Percentiles rank a stretch among this genome's conserved stretches.
phyloP scores from a whole-genome alignment of 2,329 filamentous ascomycete genomes.

The Neonectria punicea region DNA sequence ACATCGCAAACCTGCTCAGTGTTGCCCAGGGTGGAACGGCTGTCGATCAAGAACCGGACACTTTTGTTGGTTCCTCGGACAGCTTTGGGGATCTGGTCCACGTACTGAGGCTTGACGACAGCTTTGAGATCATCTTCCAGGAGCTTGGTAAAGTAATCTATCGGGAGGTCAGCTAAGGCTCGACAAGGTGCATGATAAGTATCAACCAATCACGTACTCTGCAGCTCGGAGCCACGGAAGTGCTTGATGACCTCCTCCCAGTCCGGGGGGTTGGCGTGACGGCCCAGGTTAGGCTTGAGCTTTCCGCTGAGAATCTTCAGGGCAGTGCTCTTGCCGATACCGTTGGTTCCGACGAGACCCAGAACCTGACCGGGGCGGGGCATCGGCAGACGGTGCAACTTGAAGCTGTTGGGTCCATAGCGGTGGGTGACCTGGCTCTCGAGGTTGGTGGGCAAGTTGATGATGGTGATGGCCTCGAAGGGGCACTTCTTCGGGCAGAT shows the following conservation, averaged over 20 bases:
- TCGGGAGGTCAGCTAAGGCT: conserved; percentile 11
- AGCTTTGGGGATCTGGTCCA: conserved; percentile 96
- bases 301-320: conserved; percentile 99
- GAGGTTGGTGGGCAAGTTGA: conserved; percentile 99
- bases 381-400: conserved; percentile 96
- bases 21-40: conserved; percentile 81
- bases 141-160: conserved; percentile 97
- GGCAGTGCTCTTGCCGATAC: conserved; percentile 99
- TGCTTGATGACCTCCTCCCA: conserved; percentile 99
- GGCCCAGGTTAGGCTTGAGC: conserved; percentile 96
- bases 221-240: conserved; percentile 96
- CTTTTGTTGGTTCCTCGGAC: conserved; percentile 84
- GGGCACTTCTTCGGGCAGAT: conserved; percentile 99
- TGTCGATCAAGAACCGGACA: conserved; percentile 81
- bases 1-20: conserved; percentile 83
- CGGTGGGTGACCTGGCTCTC: conserved; percentile 98
- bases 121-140: conserved; percentile 97
- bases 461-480: conserved; percentile 98
- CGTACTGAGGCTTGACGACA: conserved; percentile 98
- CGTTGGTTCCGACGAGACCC: conserved; percentile 97
- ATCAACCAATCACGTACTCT: conserved; percentile 71
- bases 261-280: conserved; percentile 95
- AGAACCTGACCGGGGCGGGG: conserved; percentile 94
- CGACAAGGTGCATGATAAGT: background rate
- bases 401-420: conserved; percentile 99